Conservation (phyloP, 352 stramenopile genomes). For the Phytopythium delawarense region DNA sequence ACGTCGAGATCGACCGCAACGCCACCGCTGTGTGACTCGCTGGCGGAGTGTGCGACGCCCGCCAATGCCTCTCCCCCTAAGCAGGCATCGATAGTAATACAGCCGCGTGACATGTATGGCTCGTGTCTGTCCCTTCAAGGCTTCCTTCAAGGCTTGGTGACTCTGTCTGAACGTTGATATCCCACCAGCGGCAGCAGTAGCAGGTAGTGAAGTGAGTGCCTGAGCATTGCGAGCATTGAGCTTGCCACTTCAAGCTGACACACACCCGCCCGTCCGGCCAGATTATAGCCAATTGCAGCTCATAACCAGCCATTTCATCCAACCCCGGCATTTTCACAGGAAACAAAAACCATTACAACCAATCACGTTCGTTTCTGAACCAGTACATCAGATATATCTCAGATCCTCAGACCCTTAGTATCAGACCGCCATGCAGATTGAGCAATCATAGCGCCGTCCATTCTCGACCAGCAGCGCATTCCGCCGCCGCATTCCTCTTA, state of each 20-base stretch:
- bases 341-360: neutral
- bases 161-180: no score
- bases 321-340: neutral
- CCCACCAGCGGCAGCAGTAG: no score
- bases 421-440: neutral
- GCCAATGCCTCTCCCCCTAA: neutral
- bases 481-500: neutral
- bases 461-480: neutral
- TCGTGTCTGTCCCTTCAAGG: neutral
- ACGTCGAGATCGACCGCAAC: slow-evolving; percentile 9
- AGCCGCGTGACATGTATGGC: no score
- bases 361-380: neutral
- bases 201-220: no score
- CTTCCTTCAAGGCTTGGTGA: no score
- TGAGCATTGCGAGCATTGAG: no score
- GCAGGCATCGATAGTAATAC: neutral
- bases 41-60: neutral
- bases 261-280: no score
- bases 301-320: neutral
- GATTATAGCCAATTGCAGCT: neutral
- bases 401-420: neutral
- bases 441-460: neutral
- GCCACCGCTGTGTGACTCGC: neutral
- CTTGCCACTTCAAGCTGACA: no score
- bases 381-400: neutral